Evolutionary conservation across 176 grass and related monocot species (phyloP), one percentile per base, ranked within the genome.

Genomic region (Elaeis guineensis): DNA sequence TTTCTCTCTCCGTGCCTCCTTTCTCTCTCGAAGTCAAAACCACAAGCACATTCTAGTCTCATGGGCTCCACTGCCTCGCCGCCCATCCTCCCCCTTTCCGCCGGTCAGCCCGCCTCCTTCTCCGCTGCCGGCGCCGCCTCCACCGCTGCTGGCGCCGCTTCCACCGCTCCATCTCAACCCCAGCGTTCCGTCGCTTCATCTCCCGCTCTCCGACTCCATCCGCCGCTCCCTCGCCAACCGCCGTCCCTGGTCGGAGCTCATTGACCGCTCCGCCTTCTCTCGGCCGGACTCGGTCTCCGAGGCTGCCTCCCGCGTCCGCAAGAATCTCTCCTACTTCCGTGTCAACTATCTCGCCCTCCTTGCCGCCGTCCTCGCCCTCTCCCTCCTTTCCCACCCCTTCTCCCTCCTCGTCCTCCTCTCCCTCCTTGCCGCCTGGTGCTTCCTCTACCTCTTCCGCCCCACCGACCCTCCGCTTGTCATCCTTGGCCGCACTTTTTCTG

Each of bases 251-350:
- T 17, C 57, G 5, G 76, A 89, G 72, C 61, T 83, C 44, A 0
- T 53, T 18, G 80, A 79, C 63, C 58, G 54, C 4, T 61, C 68
- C 5, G 76, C 80, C 19, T 65, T 83, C 76, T 32, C 75, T 1
- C 75, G 58, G 16, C 76, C 85, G 5, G 63, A 80, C 0, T 58
- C 78, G 48, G 21, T 79, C 66, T 18, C 70, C 52, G 81, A 89
- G 0, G 70, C 85, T 69, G 21, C 72, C 64, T 55, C 76, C 11
- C 85, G 90, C 19, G 72, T 85, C 6, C 75, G 90, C 54, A 81
- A 63, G 66, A 95, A 95, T 78, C 69, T 95, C 19, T 54, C 85
- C 58, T 89, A 95, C 78, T 95, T 95, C 69, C 85, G 90, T 53
- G 90, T 77, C 65, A 95, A 95, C 82, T 95, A 95, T 75, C 57